Conservation (phyloP, 169 alveolate genomes). For the Plasmodium adleri region DNA sequence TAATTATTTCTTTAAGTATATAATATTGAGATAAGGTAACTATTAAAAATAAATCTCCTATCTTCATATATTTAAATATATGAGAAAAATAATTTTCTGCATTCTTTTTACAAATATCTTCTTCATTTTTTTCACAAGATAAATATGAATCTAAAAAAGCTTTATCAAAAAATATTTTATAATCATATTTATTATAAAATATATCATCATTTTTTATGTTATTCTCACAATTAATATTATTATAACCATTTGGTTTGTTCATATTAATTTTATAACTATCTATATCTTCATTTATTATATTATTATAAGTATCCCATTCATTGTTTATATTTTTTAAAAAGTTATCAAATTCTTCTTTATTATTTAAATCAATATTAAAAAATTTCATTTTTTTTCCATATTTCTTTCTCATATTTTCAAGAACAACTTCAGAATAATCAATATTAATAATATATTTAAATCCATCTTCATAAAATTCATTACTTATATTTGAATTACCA, state of each 20-base stretch:
- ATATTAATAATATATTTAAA: conserved; percentile 75
- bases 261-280: too few relatives aligned
- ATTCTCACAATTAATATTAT: too few relatives aligned
- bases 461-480: conserved; percentile 80
- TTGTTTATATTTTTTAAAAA: conserved; percentile 49
- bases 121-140: conserved; percentile 81
- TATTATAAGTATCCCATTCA: neutral
- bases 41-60: conserved; percentile 81
- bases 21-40: conserved; percentile 83
- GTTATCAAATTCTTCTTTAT: conserved; percentile 11
- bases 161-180: conserved; percentile 83
- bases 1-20: conserved; percentile 80
- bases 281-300: too few relatives aligned
- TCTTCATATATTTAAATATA: conserved; percentile 75
- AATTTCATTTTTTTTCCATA: conserved; percentile 58
- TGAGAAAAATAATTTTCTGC: conserved; percentile 78
- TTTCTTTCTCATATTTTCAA: conserved; percentile 80
- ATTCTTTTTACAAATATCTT: conserved; percentile 77
- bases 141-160: conserved; percentile 86
- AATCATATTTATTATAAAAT: conserved; percentile 32
- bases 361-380: conserved; percentile 80
- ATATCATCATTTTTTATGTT: too few relatives aligned
- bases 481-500: conserved; percentile 82
- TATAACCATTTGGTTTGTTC: too few relatives aligned
- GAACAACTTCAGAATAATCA: conserved; percentile 81